Evolutionary conservation across 345 rosid species (phyloP).

Genomic region (Trapa bicornis): DNA sequence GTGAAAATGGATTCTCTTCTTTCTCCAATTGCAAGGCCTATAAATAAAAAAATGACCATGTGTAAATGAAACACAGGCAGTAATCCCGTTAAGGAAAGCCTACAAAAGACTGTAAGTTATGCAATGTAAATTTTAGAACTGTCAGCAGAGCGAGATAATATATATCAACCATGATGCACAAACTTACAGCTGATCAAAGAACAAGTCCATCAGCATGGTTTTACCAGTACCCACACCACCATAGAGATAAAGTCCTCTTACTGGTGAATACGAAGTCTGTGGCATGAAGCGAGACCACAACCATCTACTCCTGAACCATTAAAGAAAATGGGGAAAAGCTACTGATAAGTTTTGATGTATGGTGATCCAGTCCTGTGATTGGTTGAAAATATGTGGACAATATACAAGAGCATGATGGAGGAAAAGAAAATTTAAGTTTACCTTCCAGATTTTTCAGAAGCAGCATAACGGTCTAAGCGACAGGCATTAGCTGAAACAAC

Average conservation of each 20-base stretch:
- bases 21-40: conserved; percentile 89
- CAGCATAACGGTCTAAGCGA: conserved; percentile 75
- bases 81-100: background rate
- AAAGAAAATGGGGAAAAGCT: background rate
- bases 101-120: background rate
- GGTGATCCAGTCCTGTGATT: background rate
- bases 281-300: conserved; percentile 85
- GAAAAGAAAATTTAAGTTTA: conserved; percentile 5
- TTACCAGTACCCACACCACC: conserved; percentile 99
- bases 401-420: background rate
- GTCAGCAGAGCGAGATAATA: background rate
- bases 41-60: conserved; percentile 1
- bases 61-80: background rate
- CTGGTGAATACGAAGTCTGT: conserved; percentile 61
- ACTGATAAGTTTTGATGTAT: background rate
- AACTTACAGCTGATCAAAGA: conserved; percentile 74
- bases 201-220: conserved; percentile 98
- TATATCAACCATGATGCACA: background rate
- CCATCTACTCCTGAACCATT: conserved; percentile 70
- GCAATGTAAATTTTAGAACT: background rate
- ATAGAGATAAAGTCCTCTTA: conserved; percentile 80
- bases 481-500: conserved; percentile 73
- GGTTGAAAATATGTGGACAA: background rate
- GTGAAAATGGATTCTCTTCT: conserved; percentile 93
- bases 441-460: conserved; percentile 75